Base-by-base conservation (phyloP, 2,329 filamentous ascomycete species). In the Arachnomyces sp. region DNA sequence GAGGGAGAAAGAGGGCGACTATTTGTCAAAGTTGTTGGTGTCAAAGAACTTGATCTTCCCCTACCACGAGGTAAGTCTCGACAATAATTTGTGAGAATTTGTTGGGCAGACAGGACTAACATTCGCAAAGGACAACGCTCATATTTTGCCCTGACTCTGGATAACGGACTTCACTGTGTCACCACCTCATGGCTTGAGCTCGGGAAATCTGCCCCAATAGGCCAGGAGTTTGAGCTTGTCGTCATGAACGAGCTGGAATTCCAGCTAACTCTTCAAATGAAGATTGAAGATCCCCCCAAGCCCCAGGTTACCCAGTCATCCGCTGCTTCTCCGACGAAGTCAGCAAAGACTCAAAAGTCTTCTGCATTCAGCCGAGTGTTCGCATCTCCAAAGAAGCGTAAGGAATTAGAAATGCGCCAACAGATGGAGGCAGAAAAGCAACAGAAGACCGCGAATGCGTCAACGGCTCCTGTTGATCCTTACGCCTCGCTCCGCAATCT, bases 231-330 rank as follows among this genome's bases (percentile, higher is more conserved):
- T 53, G 92, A 98, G 66, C 79, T 98, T 33, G 89, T 96, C 25
- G 92, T 98, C 17, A 82, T 93, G 36, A 92, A 94, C 52, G 92
- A 98, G 53, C 78, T 98, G n/a, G 92, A 98, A 62, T 98, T 98
- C 67, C 92, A 98, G 64, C 77, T 98, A 30, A 96, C 92, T 0
- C 76, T 98, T 11, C 94, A 95, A 51, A 93, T 94, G 49, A 95
- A 95, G 68, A 74, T 96, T 16, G 84, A 89, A 49, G 85, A 89
- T 56, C 85, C 84, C 4, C 74, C 82, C 14, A 66, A 70, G 42
- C 55, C 61, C 12, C 62, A 64, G 34, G 50, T 67, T 45, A 56
- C 63, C 17, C 55, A 59, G 34, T 52, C 54, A 42, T 48, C 60
- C 29, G n/a, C 5, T 25, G 20, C 20, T 25, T 75, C 80, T 2